These are phyloP conservation scores for Nothophoma quercina DNA, from an alignment of 2,329 filamentous ascomycete species.

Conservation along the genomic window DNA sequence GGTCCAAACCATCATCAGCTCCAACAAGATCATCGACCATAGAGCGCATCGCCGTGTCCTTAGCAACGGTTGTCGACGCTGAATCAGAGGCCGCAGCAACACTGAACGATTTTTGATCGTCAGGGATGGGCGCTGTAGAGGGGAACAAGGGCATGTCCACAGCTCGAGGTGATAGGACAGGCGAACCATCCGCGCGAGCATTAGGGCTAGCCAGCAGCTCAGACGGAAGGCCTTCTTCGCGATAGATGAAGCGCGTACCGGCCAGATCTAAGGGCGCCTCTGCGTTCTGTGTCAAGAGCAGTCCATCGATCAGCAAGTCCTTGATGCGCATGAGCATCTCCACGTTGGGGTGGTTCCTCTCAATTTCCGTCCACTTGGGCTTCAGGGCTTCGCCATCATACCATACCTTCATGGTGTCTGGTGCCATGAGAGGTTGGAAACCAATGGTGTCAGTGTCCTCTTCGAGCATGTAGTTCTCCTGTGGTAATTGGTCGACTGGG, in stretches of 20 bases:
- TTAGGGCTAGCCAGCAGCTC: constrained; percentile 58
- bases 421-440: constrained; percentile 66
- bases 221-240: constrained; percentile 61
- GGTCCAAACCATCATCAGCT: constrained; percentile 50
- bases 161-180: constrained; percentile 46
- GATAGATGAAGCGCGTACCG: constrained; percentile 60
- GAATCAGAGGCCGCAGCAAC: constrained; percentile 55
- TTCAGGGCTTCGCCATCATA: constrained; percentile 58
- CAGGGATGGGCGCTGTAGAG: constrained; percentile 34
- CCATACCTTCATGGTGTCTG: constrained; percentile 61
- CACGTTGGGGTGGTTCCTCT: constrained; percentile 64
- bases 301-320: constrained; percentile 68
- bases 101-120: constrained; percentile 47
- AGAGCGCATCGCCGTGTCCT: constrained; percentile 60
- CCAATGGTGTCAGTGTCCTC: constrained; percentile 73
- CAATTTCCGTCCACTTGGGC: constrained; percentile 61
- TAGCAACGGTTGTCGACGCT: constrained; percentile 53
- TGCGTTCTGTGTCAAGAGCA: constrained; percentile 62
- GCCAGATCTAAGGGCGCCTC: constrained; percentile 59
- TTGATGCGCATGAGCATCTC: constrained; percentile 73
- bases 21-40: constrained; percentile 67
- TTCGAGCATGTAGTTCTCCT: constrained; percentile 69
- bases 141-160: constrained; percentile 50
- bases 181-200: constrained; percentile 49
- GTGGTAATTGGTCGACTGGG: constrained; percentile 62